A percentile compares a stretch with the other conserved stretches of the same genome.
These are phyloP conservation scores for Arachis monticola DNA, from an alignment of 331 rosid genomes.

Conservation along the genomic window DNA sequence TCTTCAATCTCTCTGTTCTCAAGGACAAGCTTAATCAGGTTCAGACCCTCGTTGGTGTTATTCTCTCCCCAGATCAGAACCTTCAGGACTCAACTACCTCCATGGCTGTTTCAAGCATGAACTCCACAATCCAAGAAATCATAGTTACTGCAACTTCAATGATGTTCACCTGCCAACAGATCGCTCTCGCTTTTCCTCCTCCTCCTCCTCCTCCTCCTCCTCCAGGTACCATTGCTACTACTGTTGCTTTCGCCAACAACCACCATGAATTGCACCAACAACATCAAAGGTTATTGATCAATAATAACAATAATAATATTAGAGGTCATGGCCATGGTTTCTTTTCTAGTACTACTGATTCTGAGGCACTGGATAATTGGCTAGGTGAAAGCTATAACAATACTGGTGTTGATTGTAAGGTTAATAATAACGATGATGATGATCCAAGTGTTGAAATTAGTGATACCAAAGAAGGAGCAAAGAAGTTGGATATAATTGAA, in stretches of 20 bases:
- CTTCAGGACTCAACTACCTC: conserved; percentile 50
- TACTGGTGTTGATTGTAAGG: neutral
- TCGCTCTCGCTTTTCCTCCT: conserved; percentile 41
- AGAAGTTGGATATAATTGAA: conserved; percentile 58
- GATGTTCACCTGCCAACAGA: conserved; percentile 74
- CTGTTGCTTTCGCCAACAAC: conserved; percentile 14
- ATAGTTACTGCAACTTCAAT: conserved; percentile 75
- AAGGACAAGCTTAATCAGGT: conserved; percentile 71
- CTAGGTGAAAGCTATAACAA: conserved; percentile 44
- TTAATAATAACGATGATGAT: conserved; percentile 38
- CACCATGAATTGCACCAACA: conserved; percentile 32
- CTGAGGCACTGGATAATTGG: conserved; percentile 56
- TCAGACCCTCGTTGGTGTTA: conserved; percentile 54
- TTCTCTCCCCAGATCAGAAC: conserved; percentile 51
- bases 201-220: conserved; percentile 39
- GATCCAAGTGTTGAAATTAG: conserved; percentile 37
- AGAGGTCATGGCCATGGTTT: conserved; percentile 39
- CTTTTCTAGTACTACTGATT: conserved; percentile 37
- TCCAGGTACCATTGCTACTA: conserved; percentile 39
- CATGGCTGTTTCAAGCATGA: conserved; percentile 56
- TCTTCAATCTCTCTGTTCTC: conserved; percentile 65
- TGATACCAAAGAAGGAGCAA: conserved; percentile 30
- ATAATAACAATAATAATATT: conserved; percentile 14
- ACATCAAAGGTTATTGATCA: conserved; percentile 18
- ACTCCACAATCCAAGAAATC: conserved; percentile 72